These are phyloP conservation scores for Conticribra guillardii DNA, from an alignment of 108 stramenopile species.

Conservation along the genomic window DNA sequence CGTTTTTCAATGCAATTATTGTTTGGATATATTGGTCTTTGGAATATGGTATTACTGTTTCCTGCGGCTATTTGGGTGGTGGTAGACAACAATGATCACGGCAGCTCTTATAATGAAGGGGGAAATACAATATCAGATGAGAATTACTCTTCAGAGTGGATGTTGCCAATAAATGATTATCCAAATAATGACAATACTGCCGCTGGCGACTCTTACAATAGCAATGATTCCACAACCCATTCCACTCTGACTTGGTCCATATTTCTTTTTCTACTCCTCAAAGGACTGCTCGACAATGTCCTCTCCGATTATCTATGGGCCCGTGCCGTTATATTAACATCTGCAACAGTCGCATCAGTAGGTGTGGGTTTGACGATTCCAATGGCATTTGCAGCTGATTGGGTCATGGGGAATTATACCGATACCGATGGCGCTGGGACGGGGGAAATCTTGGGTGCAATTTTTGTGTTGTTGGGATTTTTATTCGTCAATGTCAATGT, in stretches of 20 bases:
- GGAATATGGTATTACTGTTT: slow-evolving; percentile 66
- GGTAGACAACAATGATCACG: slow-evolving; percentile 16
- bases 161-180: no score
- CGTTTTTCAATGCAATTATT: slow-evolving; percentile 89
- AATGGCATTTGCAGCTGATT: slow-evolving; percentile 88
- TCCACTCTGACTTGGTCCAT: slow-evolving; percentile 57
- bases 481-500: slow-evolving; percentile 77
- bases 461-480: slow-evolving; percentile 75
- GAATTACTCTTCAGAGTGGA: no score
- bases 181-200: slow-evolving; percentile 1
- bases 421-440: slow-evolving; percentile 45
- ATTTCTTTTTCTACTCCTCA: slow-evolving; percentile 67
- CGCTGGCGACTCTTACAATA: neutral
- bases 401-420: slow-evolving; percentile 55
- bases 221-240: neutral
- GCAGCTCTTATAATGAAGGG: slow-evolving; percentile 18
- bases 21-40: slow-evolving; percentile 91
- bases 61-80: slow-evolving; percentile 71
- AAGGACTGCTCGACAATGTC: slow-evolving; percentile 89
- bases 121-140: no score
- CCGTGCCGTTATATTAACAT: slow-evolving; percentile 92
- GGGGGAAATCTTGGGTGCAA: slow-evolving; percentile 66
- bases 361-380: slow-evolving; percentile 97
- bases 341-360: slow-evolving; percentile 96
- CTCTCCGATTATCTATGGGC: slow-evolving; percentile 96